These are phyloP conservation scores for Anisodus acutangulus DNA, from an alignment of 257 asterid species.

Conservation along the genomic window DNA sequence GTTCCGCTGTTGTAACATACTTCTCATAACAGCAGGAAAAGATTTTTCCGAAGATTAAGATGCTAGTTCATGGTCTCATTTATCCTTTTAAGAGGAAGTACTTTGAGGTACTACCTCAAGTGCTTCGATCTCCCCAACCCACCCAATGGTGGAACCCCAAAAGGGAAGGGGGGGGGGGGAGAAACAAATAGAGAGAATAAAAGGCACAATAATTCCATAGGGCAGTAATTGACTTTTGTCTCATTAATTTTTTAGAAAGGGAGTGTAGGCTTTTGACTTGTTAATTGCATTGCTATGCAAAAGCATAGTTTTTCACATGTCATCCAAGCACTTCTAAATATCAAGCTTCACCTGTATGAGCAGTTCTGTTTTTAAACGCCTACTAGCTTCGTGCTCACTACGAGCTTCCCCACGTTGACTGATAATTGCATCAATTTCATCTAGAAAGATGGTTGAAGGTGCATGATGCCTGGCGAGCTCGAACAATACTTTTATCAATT, in stretches of 20 bases:
- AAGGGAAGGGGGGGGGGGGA: neutral
- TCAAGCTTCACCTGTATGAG: slow-evolving; percentile 79
- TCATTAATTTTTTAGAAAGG: neutral
- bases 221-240: neutral
- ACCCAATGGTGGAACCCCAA: neutral
- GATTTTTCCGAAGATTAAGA: neutral
- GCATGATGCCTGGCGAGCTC: slow-evolving; percentile 99
- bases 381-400: slow-evolving; percentile 98
- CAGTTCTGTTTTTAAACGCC: slow-evolving; percentile 96
- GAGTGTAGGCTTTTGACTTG: neutral
- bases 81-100: neutral
- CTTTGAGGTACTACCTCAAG: neutral
- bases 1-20: neutral
- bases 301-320: neutral
- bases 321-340: slow-evolving; percentile 29
- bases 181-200: neutral
- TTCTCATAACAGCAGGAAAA: neutral
- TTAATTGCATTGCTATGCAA: neutral
- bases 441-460: slow-evolving; percentile 95
- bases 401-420: slow-evolving; percentile 99
- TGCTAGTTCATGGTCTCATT: neutral
- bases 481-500: slow-evolving; percentile 86
- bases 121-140: neutral
- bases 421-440: slow-evolving; percentile 95
- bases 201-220: neutral